phyloP scores from a whole-genome alignment of 1,284 basidiomycete species.

The Lignosus rhinocerotis region DNA sequence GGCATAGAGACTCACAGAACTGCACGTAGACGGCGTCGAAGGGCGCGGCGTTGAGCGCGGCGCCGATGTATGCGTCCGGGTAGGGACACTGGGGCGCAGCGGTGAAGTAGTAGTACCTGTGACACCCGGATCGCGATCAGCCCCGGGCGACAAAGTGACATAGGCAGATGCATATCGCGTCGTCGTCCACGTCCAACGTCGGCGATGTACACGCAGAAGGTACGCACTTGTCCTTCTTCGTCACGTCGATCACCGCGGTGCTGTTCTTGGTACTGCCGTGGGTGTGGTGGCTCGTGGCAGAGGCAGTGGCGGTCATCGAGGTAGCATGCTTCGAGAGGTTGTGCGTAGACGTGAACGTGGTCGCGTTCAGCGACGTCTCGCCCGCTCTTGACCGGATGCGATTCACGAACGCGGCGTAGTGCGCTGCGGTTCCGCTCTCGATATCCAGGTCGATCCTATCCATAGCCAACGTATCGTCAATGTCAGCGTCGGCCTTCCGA shows the following conservation, averaged over 20 bases:
- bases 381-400: slow-evolving; percentile 46
- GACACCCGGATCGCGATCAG: neutral
- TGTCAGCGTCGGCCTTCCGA: neutral
- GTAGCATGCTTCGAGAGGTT: neutral
- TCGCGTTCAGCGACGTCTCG: slow-evolving; percentile 44
- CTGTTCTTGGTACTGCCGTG: slow-evolving; percentile 1
- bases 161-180: too few species aligned
- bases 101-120: slow-evolving; percentile 50
- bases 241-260: slow-evolving; percentile 6
- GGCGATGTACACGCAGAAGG: neutral
- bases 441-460: slow-evolving; percentile 64
- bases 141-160: neutral
- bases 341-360: slow-evolving; percentile 9
- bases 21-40: slow-evolving; percentile 68
- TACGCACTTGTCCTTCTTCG: slow-evolving; percentile 17
- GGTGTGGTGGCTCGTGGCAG: neutral
- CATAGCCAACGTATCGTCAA: neutral
- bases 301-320: neutral
- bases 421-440: slow-evolving; percentile 53
- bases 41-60: slow-evolving; percentile 48
- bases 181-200: too few species aligned
- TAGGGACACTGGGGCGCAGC: slow-evolving; percentile 61
- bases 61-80: slow-evolving; percentile 56
- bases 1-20: slow-evolving; percentile 43
- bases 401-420: slow-evolving; percentile 57